Base-by-base conservation (phyloP, 768 basidiomycete genomes). In the Dentipellis fragilis region DNA sequence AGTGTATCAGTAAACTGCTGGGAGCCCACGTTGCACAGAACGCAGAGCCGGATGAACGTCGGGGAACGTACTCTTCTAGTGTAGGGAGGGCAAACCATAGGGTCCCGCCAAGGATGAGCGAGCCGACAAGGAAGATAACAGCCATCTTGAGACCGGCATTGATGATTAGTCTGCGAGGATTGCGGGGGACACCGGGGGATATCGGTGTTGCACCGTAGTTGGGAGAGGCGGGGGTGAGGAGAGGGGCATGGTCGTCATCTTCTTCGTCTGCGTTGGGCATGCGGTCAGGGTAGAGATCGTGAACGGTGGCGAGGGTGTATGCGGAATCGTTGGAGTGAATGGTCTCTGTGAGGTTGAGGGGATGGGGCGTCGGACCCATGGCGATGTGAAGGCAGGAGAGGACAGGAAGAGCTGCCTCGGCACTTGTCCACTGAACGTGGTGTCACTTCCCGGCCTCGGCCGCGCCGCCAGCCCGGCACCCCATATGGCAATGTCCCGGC, bases 131-230 rank as follows among this genome's bases (percentile, higher is more conserved):
- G 66, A 96, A 94, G 54, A 97, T 75, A 34, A 77, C 71, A 14
- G 83, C 83, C 78, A 94, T 89, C 74, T 93, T 93, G 59, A 93
- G 68, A 0, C 86, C 84, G 0, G 93, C 91, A 64, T 81, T 80
- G 70, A 93, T 72, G 61, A 96, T 77, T 42, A 92, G 75, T 42
- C 75, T 77, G 29, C 79, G 35, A 79, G 80, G 8, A 64, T 66
- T 19, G 57, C 60, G 73, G 77, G 7, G 69, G 65, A 54, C 74
- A 74, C 23, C 71, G 67, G 36, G 19, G 57, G 52, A 51, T 52
- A 52, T 52, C 40, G 55, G 54, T 0, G 57, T 36, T 7, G 60
- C 36, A 23, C 57, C 63, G 56, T 61, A 62, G 21, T 56, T 40
- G 4, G 19, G 29, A 45, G 39, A 40, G 77, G 69, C 22, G 81